Base-by-base conservation (phyloP, 768 basidiomycete species). In the Podaxis sp. region DNA sequence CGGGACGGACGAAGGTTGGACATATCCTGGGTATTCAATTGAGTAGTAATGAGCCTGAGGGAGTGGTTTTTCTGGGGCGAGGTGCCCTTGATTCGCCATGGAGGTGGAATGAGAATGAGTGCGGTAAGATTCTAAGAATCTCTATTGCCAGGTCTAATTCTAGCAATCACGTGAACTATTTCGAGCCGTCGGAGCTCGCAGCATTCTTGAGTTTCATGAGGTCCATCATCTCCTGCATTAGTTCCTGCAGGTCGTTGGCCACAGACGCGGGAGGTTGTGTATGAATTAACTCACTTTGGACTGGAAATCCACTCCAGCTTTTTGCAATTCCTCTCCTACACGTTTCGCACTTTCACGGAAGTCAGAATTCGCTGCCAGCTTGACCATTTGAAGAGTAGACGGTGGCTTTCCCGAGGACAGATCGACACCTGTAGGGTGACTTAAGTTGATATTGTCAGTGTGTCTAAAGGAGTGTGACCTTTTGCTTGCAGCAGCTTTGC, bases 11-110 rank as follows among this genome's bases (percentile, higher is more conserved):
- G 80, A 71, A 2, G 80, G 74, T 13, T 80, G 75, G 58, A 97
- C 87, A 66, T 93, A 93, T 64, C 94, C 94, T 6, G 94, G 94
- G 76, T 94, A 96, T 73, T 97, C 95, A 64, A 96, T 79, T 4
- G 93, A 89, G 70, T 90, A 90, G 71, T 88, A 90, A 33, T 85
- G 78, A 4, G 79, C 77, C 37, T 82, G 77, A 22, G 88, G 85
- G 1, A 93, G 76, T 2, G 81, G 75, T 41, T 64, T 66, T 61
- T 76, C 79, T 29, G 74, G 71, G 38, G 78, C 76, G 22, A 33
- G 17, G 37, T 54, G 63, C 38, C 55, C 43, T 19, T 51, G 51
- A 22, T 37, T 43, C 15, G 57, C 55, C 47, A 53, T 63, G 51
- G 54, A 29, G 27, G 27, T 1, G 41, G 33, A n/a, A 41, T 43